Evolutionary conservation across 768 basidiomycete genomes (phyloP).

Genomic region (Tulasnella sp.): DNA sequence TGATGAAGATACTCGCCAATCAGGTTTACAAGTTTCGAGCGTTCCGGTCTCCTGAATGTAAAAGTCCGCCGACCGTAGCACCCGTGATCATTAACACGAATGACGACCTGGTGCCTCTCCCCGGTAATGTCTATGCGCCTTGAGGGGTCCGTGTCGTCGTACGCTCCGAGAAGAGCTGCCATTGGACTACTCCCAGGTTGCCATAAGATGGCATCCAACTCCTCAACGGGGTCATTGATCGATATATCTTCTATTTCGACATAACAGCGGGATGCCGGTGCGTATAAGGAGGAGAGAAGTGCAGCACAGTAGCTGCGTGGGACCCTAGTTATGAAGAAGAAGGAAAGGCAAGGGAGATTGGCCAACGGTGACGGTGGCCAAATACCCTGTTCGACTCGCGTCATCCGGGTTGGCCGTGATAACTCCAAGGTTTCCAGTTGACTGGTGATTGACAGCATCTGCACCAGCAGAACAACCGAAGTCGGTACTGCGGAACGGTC

Average conservation of each 20-base stretch:
- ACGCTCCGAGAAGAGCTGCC: neutral
- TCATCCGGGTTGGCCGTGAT: neutral
- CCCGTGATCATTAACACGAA: no score
- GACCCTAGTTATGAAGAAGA: neutral
- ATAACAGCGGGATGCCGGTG: neutral
- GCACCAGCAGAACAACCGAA: neutral
- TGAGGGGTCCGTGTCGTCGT: no score
- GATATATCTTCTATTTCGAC: neutral
- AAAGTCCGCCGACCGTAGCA: no score
- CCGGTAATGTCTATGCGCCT: no score
- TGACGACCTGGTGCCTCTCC: no score
- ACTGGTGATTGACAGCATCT: neutral
- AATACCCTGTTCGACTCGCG: neutral
- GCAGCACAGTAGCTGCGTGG: neutral
- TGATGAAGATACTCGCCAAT: no score
- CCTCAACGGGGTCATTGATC: neutral
- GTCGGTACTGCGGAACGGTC: neutral
- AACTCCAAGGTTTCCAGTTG: neutral
- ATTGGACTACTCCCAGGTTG: neutral
- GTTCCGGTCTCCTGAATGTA: no score
- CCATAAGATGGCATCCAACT: neutral
- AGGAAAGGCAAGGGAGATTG: neutral
- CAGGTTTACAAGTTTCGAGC: no score
- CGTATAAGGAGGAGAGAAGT: neutral
- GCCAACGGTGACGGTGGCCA: neutral